Evolutionary conservation across 2,329 filamentous ascomycete genomes (phyloP), one percentile per base, ranked within the genome.

Genomic region (Sclerotinia spermophila): DNA sequence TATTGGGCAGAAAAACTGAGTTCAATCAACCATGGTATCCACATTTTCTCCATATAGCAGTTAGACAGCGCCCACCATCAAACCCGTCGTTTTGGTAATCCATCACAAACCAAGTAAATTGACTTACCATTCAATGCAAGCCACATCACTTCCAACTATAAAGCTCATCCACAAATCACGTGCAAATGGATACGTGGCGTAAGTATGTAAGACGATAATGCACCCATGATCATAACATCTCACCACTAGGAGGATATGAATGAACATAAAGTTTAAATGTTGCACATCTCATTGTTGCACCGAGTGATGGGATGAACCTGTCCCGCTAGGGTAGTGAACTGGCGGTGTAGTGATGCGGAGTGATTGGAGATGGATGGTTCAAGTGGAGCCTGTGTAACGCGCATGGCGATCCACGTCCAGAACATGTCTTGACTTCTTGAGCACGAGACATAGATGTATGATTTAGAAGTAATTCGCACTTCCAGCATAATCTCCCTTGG

Each of bases 401-500:
- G 17, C 44, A 45, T 33, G 21, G 38, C 27, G 19, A 40, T 64
- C 38, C 5, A 53, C 19, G 21, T 42, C 58, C 42, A 53, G 40
- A 62, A 62, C 21, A 59, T 38, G 30, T 62, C 24, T 61, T 62
- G 19, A 17, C n/a, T 33, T 48, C 21, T 48, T 13, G 21, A 21
- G 33, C n/a, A n/a, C n/a, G 35, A 65, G 13, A 69, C 33, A 24
- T 27, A 30, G 45, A 27, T 15, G 15, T n/a, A 13, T 40, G 8
- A 30, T 38, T 67, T 33, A 79, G 67, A 76, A 79, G 72, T 78
- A 78, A 61, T 74, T 74, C n/a, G 74, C 68, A 45, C 70, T 74
- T 4, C 76, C 72, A 35, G 79, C 73, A 75, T 83, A 83, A 44
- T 84, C 81, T 4, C 75, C 76, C 40, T 80, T 78, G 0, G 82